Evolutionary conservation across 169 alveolate species (phyloP).

Genomic region (Eimeria acervulina): DNA sequence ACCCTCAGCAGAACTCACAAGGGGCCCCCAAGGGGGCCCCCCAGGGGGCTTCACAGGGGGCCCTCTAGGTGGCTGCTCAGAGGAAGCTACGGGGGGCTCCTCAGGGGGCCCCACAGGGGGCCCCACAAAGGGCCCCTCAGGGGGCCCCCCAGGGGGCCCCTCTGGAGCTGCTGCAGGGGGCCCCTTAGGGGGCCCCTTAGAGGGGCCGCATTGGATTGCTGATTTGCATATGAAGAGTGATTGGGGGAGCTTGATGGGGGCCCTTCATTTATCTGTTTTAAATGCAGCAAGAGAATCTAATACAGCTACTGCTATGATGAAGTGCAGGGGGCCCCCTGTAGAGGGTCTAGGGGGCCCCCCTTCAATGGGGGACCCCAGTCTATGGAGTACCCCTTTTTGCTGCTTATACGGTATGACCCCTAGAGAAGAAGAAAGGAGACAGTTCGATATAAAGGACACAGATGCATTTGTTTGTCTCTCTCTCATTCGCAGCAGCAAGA

Average conservation of each 20-base stretch:
- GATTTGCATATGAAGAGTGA: neutral
- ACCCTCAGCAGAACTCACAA: too few species aligned
- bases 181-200: neutral
- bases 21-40: too few species aligned
- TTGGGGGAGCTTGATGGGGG: neutral
- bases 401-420: neutral
- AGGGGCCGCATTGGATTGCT: neutral
- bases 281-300: neutral
- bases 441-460: neutral
- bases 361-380: neutral
- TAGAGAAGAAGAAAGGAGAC: neutral
- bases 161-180: too few species aligned
- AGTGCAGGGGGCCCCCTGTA: neutral
- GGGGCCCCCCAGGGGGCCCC: neutral
- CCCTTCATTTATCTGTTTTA: neutral
- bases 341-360: neutral
- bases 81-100: too few species aligned
- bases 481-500: neutral
- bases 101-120: too few species aligned
- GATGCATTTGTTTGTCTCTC: constrained; percentile 1
- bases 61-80: too few species aligned
- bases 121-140: too few species aligned
- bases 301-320: neutral
- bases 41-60: too few species aligned
- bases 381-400: neutral